Evolutionary conservation across 345 rosid genomes (phyloP), one percentile per base, ranked within the genome.

Genomic region (Mercurialis annua): DNA sequence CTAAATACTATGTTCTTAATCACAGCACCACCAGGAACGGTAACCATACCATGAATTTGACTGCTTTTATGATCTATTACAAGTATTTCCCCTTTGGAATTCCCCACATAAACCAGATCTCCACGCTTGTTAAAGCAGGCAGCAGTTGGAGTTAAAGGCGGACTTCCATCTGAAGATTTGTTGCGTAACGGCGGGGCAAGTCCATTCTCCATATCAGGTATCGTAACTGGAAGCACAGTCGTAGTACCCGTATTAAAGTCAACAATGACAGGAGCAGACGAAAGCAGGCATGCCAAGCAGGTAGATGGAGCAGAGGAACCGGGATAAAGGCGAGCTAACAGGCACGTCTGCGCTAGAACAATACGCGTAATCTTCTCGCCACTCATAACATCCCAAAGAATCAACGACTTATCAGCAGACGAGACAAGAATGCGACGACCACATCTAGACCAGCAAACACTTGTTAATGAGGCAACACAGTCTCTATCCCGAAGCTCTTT

Each of bases 121-220:
- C 99, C 99, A 51, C 46, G 67, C 83, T 92, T 95, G 77, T 95
- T 88, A 80, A 92, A 95, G 82, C 99, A 95, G 2, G 99, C 98
- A 46, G 96, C 90, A 46, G 97, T 86, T 3, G 95, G 92, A 68
- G 96, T 83, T 78, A 82, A 86, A 73, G 87, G 76, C 18, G 85
- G 84, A 72, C 80, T 71, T 55, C 86, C 87, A 44, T 89, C 96
- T 1, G 89, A 67, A 47, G 78, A 66, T 72, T 91, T 93, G 76
- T 80, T 90, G 49, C 96, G 96, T 54, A 87, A 75, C 50, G 77
- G 77, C 69, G 84, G 88, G 50, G 85, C 76, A 69, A 65, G 60
- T 23, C 87, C 96, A 76, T 82, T 86, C 59, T 69, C 81, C 69
- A 64, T 49, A 36, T 90, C 98, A 67, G 90, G 73, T 34, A 82